A percentile compares a stretch with the other conserved stretches of the same genome.
phyloP scores from a whole-genome alignment of 1,284 basidiomycete species.

The Kalmanozyma brasiliensis region DNA sequence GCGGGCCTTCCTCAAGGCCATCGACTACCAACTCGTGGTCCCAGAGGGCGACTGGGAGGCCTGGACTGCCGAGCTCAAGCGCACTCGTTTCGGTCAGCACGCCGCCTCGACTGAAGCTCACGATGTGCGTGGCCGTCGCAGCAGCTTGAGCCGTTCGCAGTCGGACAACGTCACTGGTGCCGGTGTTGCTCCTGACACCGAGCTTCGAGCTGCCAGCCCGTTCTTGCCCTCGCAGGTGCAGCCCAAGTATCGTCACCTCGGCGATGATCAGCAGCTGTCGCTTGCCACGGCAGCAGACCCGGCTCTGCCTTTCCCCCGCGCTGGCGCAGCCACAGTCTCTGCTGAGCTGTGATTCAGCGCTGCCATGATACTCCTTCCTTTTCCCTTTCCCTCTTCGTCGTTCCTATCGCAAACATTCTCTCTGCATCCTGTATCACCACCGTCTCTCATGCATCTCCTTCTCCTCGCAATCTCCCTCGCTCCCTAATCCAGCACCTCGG shows the following conservation, averaged over 20 bases:
- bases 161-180: slow-evolving; percentile 46
- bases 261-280: slow-evolving; percentile 10
- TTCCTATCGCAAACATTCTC: slow-evolving; percentile 12
- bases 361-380: background rate
- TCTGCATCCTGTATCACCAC: slow-evolving; percentile 45
- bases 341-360: slow-evolving; percentile 18
- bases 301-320: slow-evolving; percentile 35
- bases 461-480: slow-evolving; percentile 6
- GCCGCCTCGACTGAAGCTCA: slow-evolving; percentile 4
- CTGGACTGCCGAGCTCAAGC: slow-evolving; percentile 58
- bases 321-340: slow-evolving; percentile 8
- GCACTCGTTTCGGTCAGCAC: slow-evolving; percentile 12
- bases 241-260: slow-evolving; percentile 34
- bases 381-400: background rate
- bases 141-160: slow-evolving; percentile 42
- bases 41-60: slow-evolving; percentile 54
- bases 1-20: slow-evolving; percentile 68
- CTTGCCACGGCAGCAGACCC: slow-evolving; percentile 1
- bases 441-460: slow-evolving; percentile 18
- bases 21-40: slow-evolving; percentile 69
- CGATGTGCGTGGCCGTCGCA: slow-evolving; percentile 12
- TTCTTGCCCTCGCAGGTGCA: slow-evolving; percentile 32
- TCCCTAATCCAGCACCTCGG: slow-evolving; percentile 13
- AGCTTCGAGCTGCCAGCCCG: slow-evolving; percentile 43
- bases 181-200: slow-evolving; percentile 36